phyloP scores from a whole-genome alignment of 495 filamentous ascomycete genomes.

The Penicillium angulare region DNA sequence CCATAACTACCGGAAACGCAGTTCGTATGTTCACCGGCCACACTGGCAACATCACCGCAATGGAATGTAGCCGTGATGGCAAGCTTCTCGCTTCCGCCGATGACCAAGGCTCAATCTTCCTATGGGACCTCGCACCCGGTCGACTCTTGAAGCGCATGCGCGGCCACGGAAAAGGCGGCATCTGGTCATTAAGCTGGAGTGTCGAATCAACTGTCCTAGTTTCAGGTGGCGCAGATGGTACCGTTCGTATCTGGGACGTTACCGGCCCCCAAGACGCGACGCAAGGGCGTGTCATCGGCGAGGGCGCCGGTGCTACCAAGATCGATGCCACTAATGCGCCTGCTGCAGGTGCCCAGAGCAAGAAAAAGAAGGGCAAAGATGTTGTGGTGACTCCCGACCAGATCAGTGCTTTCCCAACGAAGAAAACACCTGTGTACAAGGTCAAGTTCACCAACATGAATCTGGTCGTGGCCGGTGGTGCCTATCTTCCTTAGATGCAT shows the following conservation, averaged over 20 bases:
- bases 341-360: constrained; percentile 37
- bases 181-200: constrained; percentile 89
- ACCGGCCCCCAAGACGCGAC: constrained; percentile 56
- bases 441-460: constrained; percentile 94
- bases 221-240: constrained; percentile 88
- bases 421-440: constrained; percentile 92
- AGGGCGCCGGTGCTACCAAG: constrained; percentile 51
- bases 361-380: constrained; percentile 79
- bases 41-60: constrained; percentile 73
- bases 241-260: constrained; percentile 93
- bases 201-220: constrained; percentile 85
- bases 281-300: constrained; percentile 59
- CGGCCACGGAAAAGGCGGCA: constrained; percentile 89
- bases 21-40: constrained; percentile 94
- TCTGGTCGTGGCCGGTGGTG: constrained; percentile 81
- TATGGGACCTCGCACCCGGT: constrained; percentile 89
- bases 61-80: constrained; percentile 83
- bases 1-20: constrained; percentile 76
- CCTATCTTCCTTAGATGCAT: constrained; percentile 60
- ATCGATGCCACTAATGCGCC: constrained; percentile 47
- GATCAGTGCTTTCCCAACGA: constrained; percentile 88
- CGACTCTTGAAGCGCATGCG: constrained; percentile 85
- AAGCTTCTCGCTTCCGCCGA: constrained; percentile 87
- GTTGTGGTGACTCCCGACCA: constrained; percentile 88
- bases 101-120: constrained; percentile 75